A percentile compares a stretch with the other conserved stretches of the same genome.
Evolutionary conservation across 768 basidiomycete genomes (phyloP).

Genomic region (Amanita subjunquillea): DNA sequence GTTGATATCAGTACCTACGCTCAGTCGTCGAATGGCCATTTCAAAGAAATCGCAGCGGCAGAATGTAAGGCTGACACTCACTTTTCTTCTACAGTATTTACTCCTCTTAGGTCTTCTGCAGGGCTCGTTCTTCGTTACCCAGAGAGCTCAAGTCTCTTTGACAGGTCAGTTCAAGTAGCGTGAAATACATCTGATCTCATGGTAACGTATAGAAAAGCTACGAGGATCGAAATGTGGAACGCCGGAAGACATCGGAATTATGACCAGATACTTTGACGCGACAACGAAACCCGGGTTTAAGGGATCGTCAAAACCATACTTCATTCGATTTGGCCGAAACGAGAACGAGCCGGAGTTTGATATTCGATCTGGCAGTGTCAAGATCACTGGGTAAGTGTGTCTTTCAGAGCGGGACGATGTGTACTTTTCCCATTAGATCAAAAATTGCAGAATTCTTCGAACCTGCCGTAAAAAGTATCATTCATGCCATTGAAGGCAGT

Average conservation of each 20-base stretch:
- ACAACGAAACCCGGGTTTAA: slow-evolving; percentile 34
- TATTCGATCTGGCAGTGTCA: slow-evolving; percentile 32
- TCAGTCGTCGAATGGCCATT: neutral
- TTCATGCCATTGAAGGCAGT: neutral
- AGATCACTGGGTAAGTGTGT: neutral
- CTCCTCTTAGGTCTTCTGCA: neutral
- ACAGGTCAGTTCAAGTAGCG: neutral
- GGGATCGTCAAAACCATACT: slow-evolving; percentile 22
- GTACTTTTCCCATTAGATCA: neutral
- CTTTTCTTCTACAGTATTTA: neutral
- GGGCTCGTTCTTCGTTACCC: slow-evolving; percentile 4
- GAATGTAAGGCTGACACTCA: neutral
- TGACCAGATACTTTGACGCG: slow-evolving; percentile 29
- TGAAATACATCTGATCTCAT: neutral
- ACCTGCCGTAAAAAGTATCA: slow-evolving; percentile 1
- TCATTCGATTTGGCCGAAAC: slow-evolving; percentile 35
- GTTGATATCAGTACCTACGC: slow-evolving; percentile 4
- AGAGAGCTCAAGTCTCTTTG: neutral
- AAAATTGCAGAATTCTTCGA: slow-evolving; percentile 4
- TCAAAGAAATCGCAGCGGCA: slow-evolving; percentile 1
- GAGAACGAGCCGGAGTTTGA: slow-evolving; percentile 28
- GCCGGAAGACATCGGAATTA: neutral
- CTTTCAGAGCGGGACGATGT: too few relatives aligned
- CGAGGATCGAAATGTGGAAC: neutral
- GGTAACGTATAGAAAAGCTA: neutral